These are phyloP conservation scores for Trichoderma harzianum DNA, from an alignment of 2,329 filamentous ascomycete species.

Conservation along the genomic window DNA sequence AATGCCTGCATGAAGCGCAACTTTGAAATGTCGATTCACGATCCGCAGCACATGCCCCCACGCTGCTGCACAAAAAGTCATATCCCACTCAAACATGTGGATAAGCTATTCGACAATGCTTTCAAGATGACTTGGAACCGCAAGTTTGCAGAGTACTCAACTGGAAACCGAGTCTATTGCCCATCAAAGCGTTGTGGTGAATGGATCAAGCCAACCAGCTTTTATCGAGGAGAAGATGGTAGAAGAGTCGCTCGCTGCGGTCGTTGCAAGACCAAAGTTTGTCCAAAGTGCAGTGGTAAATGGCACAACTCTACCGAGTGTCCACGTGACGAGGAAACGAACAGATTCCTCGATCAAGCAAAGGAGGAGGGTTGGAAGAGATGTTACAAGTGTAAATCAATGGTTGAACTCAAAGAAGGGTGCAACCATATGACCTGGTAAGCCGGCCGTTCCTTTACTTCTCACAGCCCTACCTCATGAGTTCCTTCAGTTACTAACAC, in stretches of 20 bases:
- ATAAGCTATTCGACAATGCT: constrained; percentile 65
- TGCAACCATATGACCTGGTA: constrained; percentile 89
- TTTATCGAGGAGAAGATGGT: constrained; percentile 51
- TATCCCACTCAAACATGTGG: constrained; percentile 74
- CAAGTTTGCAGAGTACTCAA: constrained; percentile 74
- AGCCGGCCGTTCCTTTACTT: constrained; percentile 29
- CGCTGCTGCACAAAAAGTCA: constrained; percentile 71
- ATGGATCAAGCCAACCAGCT: constrained; percentile 73
- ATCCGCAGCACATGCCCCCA: constrained; percentile 81
- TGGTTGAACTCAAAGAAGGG: constrained; percentile 77
- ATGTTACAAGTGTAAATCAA: constrained; percentile 68
- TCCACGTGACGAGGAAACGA: constrained; percentile 66
- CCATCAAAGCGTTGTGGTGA: constrained; percentile 69
- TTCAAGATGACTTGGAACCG: constrained; percentile 81
- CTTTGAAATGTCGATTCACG: constrained; percentile 72
- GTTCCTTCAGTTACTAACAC: not conserved
- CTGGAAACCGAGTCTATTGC: constrained; percentile 74
- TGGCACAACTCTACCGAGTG: constrained; percentile 71
- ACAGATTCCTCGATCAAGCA: constrained; percentile 60
- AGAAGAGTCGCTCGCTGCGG: constrained; percentile 68
- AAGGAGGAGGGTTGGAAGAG: constrained; percentile 69
- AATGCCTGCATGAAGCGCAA: constrained; percentile 68
- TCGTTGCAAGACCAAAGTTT: constrained; percentile 71
- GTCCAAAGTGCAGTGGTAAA: constrained; percentile 67
- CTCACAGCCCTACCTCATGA: constrained; percentile 19